Evolutionary conservation across 805 yeast genomes (phyloP), one percentile per base, ranked within the genome.

Genomic region (Schizosaccharomyces pombe): DNA sequence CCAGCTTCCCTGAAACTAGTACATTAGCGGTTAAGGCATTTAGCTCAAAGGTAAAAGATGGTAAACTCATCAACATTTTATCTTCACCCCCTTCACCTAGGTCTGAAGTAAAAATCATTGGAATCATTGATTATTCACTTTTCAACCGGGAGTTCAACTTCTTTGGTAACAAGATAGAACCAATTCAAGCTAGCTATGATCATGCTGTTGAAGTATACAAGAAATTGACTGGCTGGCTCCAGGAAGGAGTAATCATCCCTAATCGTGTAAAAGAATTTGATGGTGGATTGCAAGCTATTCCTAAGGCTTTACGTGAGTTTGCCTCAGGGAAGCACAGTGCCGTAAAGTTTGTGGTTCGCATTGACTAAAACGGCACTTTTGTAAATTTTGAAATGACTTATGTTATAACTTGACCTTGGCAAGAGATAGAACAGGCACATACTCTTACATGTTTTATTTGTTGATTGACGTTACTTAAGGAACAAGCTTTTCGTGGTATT

Each of bases 261-360:
- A 37, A 37, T n/a, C 2, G 8, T 3, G 9, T 9, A 5, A 37
- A 24, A 9, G 43, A 37, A 11, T 37, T 37, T 37, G 2, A n/a
- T 9, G 43, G 43, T 37, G 43, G 43, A 3, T 37, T 37, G 14
- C 11, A 37, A 14, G 43, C 8, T 8, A 37, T 37, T 37, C 43
- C 43, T 37, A 24, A 37, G n/a, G 43, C 43, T 2, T 37, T 37
- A 37, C n/a, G 22, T 5, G 43, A 37, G 24, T 37, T 37, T 37
- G 8, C 43, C 4, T 37, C 43, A 16, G 43, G 43, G 14, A 37
- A 37, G 11, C 43, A 37, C 24, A 37, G 43, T 37, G 43, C 43
- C 22, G 22, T 37, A n/a, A 37, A 37, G 43, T 37, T 37, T 37
- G 24, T 37, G 24, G 30, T 28, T 57, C 56, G 8, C 57, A 56